Evolutionary conservation across 192 early-diverging fungal genomes (phyloP).

Genomic region (Coemansia brasiliensis): DNA sequence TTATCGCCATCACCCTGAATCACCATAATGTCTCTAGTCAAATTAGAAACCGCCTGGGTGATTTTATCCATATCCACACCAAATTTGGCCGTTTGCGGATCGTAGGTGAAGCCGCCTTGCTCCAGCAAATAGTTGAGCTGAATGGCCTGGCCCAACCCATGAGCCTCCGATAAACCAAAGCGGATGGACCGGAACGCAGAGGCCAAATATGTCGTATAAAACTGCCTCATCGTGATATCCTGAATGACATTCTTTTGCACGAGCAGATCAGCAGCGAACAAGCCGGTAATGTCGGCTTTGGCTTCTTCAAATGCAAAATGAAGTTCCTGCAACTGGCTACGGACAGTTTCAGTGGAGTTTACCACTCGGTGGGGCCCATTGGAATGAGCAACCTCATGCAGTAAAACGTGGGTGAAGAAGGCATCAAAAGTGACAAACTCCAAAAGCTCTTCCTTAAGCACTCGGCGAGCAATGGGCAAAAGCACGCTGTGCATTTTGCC

Average conservation of each 20-base stretch:
- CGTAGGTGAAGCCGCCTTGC: constrained; percentile 62
- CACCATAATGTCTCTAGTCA: constrained; percentile 67
- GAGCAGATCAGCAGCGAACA: constrained; percentile 63
- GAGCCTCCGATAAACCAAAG: constrained; percentile 70
- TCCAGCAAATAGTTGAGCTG: constrained; percentile 70
- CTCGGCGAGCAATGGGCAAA: constrained; percentile 59
- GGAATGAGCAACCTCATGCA: constrained; percentile 74
- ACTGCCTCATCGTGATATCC: constrained; percentile 59
- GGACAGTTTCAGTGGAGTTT: constrained; percentile 59
- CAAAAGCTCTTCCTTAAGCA: constrained; percentile 54
- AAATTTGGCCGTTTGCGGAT: constrained; percentile 46
- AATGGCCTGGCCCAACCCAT: constrained; percentile 71
- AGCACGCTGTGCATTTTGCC: constrained; percentile 68
- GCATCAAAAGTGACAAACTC: constrained; percentile 64
- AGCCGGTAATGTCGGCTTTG: constrained; percentile 72
- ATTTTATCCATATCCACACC: constrained; percentile 64
- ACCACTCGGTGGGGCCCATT: constrained; percentile 66
- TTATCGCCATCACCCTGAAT: constrained; percentile 74
- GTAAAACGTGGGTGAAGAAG: constrained; percentile 69
- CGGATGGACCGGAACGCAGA: constrained; percentile 71
- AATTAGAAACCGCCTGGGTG: constrained; percentile 55
- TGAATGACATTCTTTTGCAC: constrained; percentile 61
- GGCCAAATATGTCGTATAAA: constrained; percentile 73
- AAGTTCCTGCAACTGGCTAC: constrained; percentile 64
- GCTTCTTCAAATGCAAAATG: constrained; percentile 77